Evolutionary conservation across 2,329 filamentous ascomycete species (phyloP), one percentile per base, ranked within the genome.

Genomic region (Fonsecaea pugnacius): DNA sequence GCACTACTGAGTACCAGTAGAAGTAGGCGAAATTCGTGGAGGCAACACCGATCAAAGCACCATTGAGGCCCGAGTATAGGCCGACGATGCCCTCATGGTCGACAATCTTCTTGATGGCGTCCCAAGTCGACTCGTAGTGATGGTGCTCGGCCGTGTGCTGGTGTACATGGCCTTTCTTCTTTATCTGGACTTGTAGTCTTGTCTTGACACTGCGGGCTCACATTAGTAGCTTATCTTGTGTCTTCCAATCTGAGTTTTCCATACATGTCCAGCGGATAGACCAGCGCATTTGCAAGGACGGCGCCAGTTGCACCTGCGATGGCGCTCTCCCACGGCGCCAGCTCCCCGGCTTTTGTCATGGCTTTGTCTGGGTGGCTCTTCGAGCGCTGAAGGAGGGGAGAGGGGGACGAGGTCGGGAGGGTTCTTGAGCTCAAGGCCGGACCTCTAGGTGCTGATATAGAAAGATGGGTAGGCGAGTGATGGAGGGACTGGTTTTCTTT

Each of bases 11-110:
- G 77, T 98, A 98, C 93, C 94, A 98, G 81, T 99, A 99, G 77
- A 99, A 99, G 80, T 99, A 99, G 73, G 95, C 95, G 76, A 99
- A 99, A 78, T 99, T 99, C 58, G 94, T 98, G 30, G 93, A 97
- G 1, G 92, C 94, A 38, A 99, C 95, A 60, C 95, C 95, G 58
- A 98, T 80, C 18, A 99, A 82, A 4, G 93, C 88, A 57, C 94
- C 93, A 65, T 87, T 84, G 76, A 99, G 93, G 66, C 95, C 95
- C 58, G 91, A 87, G 74, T 99, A 99, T 7, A 99, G 85, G 6
- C 95, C 95, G 53, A 82, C 73, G 8, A 95, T 62, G 35, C 95
- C 95, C 71, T 99, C 95, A 59, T 87, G 87, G 62, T 88, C 85
- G 38, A 91, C 78, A 70, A 99, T 98, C 75, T 92, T 93, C 65